These are phyloP conservation scores for Kuraishia capsulata DNA, from an alignment of 805 yeast genomes.

Conservation along the genomic window DNA sequence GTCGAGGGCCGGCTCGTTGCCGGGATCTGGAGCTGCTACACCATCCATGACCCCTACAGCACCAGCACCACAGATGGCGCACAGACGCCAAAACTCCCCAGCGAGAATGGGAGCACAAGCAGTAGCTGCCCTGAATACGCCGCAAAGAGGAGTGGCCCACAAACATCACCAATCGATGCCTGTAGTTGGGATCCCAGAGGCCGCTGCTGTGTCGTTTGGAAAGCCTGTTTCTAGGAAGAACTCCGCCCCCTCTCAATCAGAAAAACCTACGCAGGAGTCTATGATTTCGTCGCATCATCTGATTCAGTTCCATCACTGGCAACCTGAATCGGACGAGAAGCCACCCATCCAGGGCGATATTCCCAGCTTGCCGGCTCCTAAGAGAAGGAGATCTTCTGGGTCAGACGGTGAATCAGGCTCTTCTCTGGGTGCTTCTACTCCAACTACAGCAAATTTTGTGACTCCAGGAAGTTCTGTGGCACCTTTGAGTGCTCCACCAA, in stretches of 20 bases:
- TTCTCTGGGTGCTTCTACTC: no score
- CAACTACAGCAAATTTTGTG: no score
- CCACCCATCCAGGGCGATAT: background rate
- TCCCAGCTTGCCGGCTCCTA: background rate
- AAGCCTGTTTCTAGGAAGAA: background rate
- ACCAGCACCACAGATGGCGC: constrained; percentile 1
- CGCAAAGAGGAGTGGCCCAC: background rate
- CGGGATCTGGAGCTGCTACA: no score
- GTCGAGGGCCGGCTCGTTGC: no score
- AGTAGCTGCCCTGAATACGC: constrained; percentile 36
- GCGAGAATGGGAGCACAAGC: constrained; percentile 69
- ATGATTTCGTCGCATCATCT: constrained; percentile 25
- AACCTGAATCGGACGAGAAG: constrained; percentile 17
- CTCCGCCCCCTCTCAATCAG: background rate
- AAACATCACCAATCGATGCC: constrained; percentile 26
- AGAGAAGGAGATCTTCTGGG: constrained; percentile 1
- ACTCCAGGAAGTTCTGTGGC: no score
- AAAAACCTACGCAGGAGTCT: background rate
- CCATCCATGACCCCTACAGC: constrained; percentile 1
- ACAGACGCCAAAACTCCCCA: constrained; percentile 41
- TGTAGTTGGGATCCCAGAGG: constrained; percentile 23
- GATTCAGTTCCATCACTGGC: constrained; percentile 44
- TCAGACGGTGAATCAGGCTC: background rate
- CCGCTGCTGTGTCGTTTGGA: constrained; percentile 16
- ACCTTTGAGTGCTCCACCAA: no score